A percentile compares a stretch with the other conserved stretches of the same genome.
These are phyloP conservation scores for Talaromyces atroroseus DNA, from an alignment of 2,329 filamentous ascomycete genomes.

Conservation along the genomic window DNA sequence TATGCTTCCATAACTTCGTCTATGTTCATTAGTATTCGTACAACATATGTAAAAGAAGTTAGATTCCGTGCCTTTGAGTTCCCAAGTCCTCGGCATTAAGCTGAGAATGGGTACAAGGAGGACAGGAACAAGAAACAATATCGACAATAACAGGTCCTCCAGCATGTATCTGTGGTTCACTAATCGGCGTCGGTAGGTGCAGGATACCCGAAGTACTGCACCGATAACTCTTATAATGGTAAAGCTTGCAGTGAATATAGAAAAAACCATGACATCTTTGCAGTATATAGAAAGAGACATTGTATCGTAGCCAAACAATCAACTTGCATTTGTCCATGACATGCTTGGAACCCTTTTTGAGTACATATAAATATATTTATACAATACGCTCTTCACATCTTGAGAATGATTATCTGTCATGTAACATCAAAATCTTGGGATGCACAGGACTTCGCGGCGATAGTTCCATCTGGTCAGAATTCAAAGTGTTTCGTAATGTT, in stretches of 20 bases:
- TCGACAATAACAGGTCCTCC: background rate
- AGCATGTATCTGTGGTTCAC: background rate
- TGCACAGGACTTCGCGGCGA: too few relatives aligned
- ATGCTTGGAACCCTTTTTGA: too few relatives aligned
- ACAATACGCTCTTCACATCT: too few relatives aligned
- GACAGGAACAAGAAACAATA: background rate
- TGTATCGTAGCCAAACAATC: background rate
- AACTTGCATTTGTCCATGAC: too few relatives aligned
- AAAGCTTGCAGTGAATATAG: background rate
- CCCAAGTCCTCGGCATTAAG: background rate
- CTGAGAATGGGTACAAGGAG: background rate
- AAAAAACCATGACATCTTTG: background rate
- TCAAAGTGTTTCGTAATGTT: too few relatives aligned
- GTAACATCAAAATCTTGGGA: too few relatives aligned
- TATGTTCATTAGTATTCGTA: background rate
- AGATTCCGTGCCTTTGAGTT: background rate
- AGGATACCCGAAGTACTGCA: background rate
- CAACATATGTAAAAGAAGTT: background rate
- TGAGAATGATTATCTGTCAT: too few relatives aligned
- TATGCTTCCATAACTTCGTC: background rate
- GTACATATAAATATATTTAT: too few relatives aligned
- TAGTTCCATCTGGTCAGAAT: too few relatives aligned
- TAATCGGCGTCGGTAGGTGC: background rate
- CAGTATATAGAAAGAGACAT: slow-evolving; percentile 2
- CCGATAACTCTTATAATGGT: background rate